Percentiles rank a stretch among this genome's conserved stretches.
Conservation (phyloP, 805 yeast species). For the Pichia pseudocactophila region DNA sequence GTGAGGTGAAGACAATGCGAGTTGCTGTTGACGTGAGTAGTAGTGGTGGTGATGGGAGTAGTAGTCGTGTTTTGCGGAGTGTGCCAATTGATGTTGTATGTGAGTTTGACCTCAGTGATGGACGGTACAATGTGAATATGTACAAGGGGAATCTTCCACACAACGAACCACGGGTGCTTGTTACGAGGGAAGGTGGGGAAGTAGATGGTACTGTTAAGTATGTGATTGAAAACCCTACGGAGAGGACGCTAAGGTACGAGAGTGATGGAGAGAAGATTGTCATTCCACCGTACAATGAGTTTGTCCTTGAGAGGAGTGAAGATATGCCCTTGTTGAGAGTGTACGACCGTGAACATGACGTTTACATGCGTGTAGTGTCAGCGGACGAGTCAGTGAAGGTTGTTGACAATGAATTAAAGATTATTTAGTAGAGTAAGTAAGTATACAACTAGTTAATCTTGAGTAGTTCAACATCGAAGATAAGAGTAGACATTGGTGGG, state of each 20-base stretch:
- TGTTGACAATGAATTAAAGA: conserved; percentile 16
- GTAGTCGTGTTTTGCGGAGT: conserved; percentile 9
- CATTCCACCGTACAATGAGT: background rate
- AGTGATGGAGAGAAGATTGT: conserved; percentile 10
- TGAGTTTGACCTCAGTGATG: conserved; percentile 13
- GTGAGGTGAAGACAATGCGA: background rate
- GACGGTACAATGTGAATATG: conserved; percentile 30
- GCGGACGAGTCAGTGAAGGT: conserved; percentile 27
- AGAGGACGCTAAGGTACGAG: conserved; percentile 53
- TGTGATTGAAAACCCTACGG: conserved; percentile 67
- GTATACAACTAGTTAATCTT: conserved; percentile 36
- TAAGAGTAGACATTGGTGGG: conserved; percentile 92
- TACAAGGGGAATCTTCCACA: conserved; percentile 53
- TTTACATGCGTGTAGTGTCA: too few species aligned
- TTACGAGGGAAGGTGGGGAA: conserved; percentile 23
- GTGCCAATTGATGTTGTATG: conserved; percentile 17
- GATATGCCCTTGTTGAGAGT: conserved; percentile 55
- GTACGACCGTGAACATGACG: conserved; percentile 47
- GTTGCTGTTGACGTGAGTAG: conserved; percentile 3
- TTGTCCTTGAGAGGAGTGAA: too few species aligned
- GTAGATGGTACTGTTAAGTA: conserved; percentile 30
- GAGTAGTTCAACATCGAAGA: conserved; percentile 73
- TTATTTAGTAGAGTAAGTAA: background rate
- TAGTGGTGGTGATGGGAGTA: background rate
- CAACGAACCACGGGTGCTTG: conserved; percentile 60